These are phyloP conservation scores for Cornus suecica DNA, from an alignment of 148 eudicot genomes.

Conservation along the genomic window DNA sequence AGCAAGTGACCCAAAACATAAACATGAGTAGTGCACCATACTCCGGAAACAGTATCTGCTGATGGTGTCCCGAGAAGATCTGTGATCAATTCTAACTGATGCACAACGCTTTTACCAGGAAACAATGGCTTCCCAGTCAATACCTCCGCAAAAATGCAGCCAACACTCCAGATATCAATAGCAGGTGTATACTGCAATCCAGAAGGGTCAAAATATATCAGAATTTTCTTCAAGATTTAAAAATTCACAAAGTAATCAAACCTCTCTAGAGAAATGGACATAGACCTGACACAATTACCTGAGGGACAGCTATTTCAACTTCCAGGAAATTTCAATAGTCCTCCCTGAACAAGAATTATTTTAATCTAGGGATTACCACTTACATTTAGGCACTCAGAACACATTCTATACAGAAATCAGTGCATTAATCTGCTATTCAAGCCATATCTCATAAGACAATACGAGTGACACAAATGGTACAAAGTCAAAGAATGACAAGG, in stretches of 20 bases:
- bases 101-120: constrained; percentile 94
- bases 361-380: constrained; percentile 64
- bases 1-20: neutral
- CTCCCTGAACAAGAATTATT: constrained; percentile 72
- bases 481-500: neutral
- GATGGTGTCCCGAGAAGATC: constrained; percentile 94
- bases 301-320: constrained; percentile 53
- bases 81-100: constrained; percentile 87
- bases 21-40: constrained; percentile 26
- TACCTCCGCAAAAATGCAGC: constrained; percentile 95
- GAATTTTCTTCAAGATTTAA: constrained; percentile 9
- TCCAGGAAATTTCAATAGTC: constrained; percentile 73
- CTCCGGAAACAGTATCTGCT: constrained; percentile 69
- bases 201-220: constrained; percentile 9
- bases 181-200: constrained; percentile 90
- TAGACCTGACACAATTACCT: constrained; percentile 53
- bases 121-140: constrained; percentile 83
- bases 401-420: constrained; percentile 11
- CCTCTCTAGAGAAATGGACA: constrained; percentile 25
- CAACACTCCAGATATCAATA: constrained; percentile 94
- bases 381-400: constrained; percentile 23
- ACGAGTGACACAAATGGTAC: neutral
- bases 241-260: constrained; percentile 17
- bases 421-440: constrained; percentile 1
- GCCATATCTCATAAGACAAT: constrained; percentile 12